Evolutionary conservation across 306 rosid genomes (phyloP).

Genomic region (Hippophae tibetana): DNA sequence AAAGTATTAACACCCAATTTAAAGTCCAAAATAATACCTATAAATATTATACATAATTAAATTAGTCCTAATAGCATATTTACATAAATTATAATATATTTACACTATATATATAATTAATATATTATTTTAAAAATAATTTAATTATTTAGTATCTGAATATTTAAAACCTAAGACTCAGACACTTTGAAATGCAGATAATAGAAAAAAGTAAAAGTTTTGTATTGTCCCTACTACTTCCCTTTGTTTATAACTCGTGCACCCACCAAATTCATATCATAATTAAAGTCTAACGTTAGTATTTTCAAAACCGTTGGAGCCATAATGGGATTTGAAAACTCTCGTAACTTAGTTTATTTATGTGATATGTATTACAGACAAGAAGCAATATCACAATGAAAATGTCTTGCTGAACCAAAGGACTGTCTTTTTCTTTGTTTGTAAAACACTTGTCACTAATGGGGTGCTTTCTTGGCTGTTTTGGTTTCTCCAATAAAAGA

Average conservation of each 20-base stretch:
- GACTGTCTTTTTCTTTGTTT: background rate
- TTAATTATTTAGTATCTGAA: background rate
- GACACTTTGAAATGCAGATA: slow-evolving; percentile 8
- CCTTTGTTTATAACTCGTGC: background rate
- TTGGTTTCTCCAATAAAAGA: slow-evolving; percentile 53
- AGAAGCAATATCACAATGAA: background rate
- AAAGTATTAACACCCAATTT: too few species aligned
- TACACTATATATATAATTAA: too few species aligned
- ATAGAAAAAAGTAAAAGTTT: slow-evolving; percentile 4
- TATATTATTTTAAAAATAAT: too few species aligned
- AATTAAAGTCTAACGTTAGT: slow-evolving; percentile 67
- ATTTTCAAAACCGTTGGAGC: slow-evolving; percentile 74
- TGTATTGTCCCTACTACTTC: slow-evolving; percentile 6
- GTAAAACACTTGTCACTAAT: slow-evolving; percentile 13
- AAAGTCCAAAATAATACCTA: too few species aligned
- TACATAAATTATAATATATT: too few species aligned
- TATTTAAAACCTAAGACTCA: too few species aligned
- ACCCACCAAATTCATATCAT: slow-evolving; percentile 25
- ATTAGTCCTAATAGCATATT: too few species aligned
- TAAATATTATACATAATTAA: too few species aligned
- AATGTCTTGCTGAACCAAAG: background rate
- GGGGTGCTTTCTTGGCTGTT: slow-evolving; percentile 87
- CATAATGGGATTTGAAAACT: slow-evolving; percentile 39
- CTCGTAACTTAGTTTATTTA: slow-evolving; percentile 14
- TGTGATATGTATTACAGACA: background rate